Evolutionary conservation across 345 rosid species (phyloP).

Genomic region (Laguncularia racemosa): DNA sequence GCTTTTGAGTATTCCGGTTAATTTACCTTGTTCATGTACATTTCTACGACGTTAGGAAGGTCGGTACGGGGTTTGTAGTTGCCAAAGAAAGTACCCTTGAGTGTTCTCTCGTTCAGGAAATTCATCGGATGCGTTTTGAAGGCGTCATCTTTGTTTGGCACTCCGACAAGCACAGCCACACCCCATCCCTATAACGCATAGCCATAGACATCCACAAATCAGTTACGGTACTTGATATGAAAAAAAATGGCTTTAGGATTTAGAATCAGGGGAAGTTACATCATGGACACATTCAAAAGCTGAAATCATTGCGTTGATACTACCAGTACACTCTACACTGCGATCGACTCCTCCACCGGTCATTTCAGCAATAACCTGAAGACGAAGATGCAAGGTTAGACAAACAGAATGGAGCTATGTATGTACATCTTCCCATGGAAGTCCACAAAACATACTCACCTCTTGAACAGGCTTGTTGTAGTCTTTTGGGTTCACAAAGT

Average conservation of each 20-base stretch:
- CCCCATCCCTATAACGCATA: slow-evolving; percentile 32
- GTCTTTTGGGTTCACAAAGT: slow-evolving; percentile 30
- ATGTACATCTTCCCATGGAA: no score
- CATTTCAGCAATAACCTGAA: slow-evolving; percentile 36
- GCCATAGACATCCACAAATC: background rate
- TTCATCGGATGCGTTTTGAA: slow-evolving; percentile 34
- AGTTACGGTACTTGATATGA: background rate
- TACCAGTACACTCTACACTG: slow-evolving; percentile 39
- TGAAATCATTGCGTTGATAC: slow-evolving; percentile 31
- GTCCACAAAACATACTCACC: slow-evolving; percentile 9
- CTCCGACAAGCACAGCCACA: slow-evolving; percentile 39
- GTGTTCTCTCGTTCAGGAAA: slow-evolving; percentile 30
- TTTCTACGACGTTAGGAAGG: slow-evolving; percentile 33
- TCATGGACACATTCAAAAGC: slow-evolving; percentile 45
- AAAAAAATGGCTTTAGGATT: background rate
- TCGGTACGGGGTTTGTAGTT: slow-evolving; percentile 36
- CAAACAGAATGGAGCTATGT: no score
- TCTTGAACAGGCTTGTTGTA: slow-evolving; percentile 27
- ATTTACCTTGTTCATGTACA: slow-evolving; percentile 30
- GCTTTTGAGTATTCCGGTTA: background rate
- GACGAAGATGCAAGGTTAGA: background rate
- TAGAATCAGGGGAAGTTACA: slow-evolving; percentile 9
- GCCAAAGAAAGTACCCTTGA: slow-evolving; percentile 37
- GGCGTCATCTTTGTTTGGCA: slow-evolving; percentile 33
- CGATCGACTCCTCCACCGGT: slow-evolving; percentile 39